Base-by-base conservation (phyloP, 1,284 basidiomycete species). In the Ceratobasidium sp. region DNA sequence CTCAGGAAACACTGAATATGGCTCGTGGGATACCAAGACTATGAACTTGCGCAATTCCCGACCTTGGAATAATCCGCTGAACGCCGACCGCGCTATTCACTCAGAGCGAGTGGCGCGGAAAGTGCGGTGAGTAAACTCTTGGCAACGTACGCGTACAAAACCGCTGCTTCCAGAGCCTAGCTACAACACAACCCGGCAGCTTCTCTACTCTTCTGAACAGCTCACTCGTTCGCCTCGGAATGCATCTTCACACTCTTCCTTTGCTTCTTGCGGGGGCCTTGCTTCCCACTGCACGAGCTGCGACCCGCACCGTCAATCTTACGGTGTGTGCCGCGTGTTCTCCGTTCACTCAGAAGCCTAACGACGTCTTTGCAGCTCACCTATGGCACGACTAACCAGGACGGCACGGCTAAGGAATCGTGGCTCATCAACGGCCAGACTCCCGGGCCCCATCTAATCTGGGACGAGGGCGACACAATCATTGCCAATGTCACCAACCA, bases 341-440 rank as follows among this genome's bases (percentile, higher is more conserved):
- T 17, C 61, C n/a, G 13, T 43, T 37, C n/a, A 1, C 44, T 1
- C 22, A 22, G 37, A 15, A 17, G 17, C 13, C 54, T 71, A 29
- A 32, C 17, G 4, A 49, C 25, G 57, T 61, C 11, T 22, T 29
- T n/a, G 29, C 22, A 71, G 69, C 37, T 61, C 44, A 57, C 69
- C 1, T 61, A 71, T 29, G 69, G 69, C 13, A 61, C 69, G 34
- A 61, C 34, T 40, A 71, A 71, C 54, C 34, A 19, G 6, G 69
- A 71, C 40, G 69, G 56, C 29, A 56, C 37, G 37, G 34, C 66
- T 19, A 76, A 61, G 34, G 34, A 40, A 11, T 66, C 68, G 1
- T 78, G 61, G 40, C 74, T 76, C 32, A 66, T 78, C 61, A 78
- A 78, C 59, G 77, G 77, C 44, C 54, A 64, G 34, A 76, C 77